A percentile compares a stretch with the other conserved stretches of the same genome.
These are phyloP conservation scores for Talaromyces rugulosus DNA, from an alignment of 2,329 filamentous ascomycete genomes.

Conservation along the genomic window DNA sequence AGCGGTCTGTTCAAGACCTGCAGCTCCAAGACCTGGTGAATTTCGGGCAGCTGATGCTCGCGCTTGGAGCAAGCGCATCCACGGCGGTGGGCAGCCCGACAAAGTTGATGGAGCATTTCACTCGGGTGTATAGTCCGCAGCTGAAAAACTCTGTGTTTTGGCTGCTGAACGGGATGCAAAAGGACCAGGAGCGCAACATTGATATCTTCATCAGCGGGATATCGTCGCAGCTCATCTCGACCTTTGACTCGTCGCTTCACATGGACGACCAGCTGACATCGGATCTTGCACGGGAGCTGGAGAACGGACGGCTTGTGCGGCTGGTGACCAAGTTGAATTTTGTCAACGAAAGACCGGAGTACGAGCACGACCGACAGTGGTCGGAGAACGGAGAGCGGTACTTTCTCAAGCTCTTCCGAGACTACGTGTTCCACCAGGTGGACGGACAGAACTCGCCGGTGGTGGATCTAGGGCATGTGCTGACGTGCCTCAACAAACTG, in stretches of 20 bases:
- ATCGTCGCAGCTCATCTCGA: constrained; percentile 68
- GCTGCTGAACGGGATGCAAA: constrained; percentile 66
- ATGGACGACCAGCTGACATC: constrained; percentile 69
- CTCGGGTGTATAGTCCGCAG: constrained; percentile 70
- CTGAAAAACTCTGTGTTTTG: constrained; percentile 76
- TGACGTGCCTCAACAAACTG: constrained; percentile 83
- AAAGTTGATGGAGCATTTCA: constrained; percentile 70
- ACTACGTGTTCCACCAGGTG: constrained; percentile 96
- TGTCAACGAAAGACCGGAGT: constrained; percentile 86
- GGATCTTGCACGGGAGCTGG: constrained; percentile 73
- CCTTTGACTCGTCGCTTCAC: constrained; percentile 76
- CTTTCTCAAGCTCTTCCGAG: constrained; percentile 88
- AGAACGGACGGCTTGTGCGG: constrained; percentile 81
- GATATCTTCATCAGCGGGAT: constrained; percentile 77
- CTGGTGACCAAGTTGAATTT: constrained; percentile 77
- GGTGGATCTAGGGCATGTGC: constrained; percentile 80
- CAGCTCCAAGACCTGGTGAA: constrained; percentile 85
- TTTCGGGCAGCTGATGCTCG: constrained; percentile 80
- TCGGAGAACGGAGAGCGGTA: constrained; percentile 91
- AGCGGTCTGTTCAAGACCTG: constrained; percentile 65
- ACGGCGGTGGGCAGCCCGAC: constrained; percentile 60
- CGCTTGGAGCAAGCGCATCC: constrained; percentile 67
- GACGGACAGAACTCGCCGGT: constrained; percentile 79
- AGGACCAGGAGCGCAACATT: constrained; percentile 63
- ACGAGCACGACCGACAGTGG: constrained; percentile 73